Conservation (phyloP, 139 green algal genomes). For the Asterochloris sp. region DNA sequence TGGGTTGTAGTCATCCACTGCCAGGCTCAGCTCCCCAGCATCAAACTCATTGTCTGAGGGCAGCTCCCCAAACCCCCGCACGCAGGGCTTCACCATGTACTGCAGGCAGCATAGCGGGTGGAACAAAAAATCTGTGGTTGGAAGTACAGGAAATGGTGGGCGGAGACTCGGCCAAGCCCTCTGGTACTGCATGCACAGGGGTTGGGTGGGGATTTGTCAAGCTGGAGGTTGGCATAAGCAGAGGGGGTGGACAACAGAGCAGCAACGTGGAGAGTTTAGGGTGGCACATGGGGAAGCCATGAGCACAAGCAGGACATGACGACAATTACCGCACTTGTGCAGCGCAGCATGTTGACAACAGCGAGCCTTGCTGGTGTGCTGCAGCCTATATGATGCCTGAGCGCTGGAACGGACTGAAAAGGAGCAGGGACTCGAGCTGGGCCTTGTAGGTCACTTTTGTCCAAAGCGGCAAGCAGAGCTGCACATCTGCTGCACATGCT, state of each 20-base stretch:
- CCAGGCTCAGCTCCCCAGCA: conserved; percentile 7
- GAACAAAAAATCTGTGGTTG: background rate
- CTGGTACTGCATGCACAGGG: background rate
- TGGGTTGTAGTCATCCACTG: conserved; percentile 17
- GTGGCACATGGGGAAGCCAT: background rate
- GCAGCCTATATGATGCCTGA: too few relatives aligned
- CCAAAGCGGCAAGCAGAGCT: too few relatives aligned
- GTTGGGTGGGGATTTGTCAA: background rate
- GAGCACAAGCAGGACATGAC: background rate
- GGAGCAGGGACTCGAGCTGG: too few relatives aligned
- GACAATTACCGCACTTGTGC: background rate
- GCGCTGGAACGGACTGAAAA: too few relatives aligned
- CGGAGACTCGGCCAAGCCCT: too few relatives aligned
- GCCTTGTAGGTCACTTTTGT: too few relatives aligned
- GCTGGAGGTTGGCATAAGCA: too few relatives aligned
- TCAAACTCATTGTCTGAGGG: conserved; percentile 7
- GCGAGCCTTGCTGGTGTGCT: too few relatives aligned
- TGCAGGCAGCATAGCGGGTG: background rate
- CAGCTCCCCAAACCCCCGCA: conserved; percentile 16
- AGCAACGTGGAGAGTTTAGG: background rate
- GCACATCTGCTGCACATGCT: too few relatives aligned
- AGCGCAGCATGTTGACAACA: background rate
- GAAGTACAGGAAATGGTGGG: too few relatives aligned
- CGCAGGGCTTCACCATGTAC: conserved; percentile 14
- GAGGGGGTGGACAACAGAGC: background rate